Percentiles rank a stretch among this genome's conserved stretches.
Conservation (phyloP, 2,329 filamentous ascomycete genomes). For the Aspergillus sp. region DNA sequence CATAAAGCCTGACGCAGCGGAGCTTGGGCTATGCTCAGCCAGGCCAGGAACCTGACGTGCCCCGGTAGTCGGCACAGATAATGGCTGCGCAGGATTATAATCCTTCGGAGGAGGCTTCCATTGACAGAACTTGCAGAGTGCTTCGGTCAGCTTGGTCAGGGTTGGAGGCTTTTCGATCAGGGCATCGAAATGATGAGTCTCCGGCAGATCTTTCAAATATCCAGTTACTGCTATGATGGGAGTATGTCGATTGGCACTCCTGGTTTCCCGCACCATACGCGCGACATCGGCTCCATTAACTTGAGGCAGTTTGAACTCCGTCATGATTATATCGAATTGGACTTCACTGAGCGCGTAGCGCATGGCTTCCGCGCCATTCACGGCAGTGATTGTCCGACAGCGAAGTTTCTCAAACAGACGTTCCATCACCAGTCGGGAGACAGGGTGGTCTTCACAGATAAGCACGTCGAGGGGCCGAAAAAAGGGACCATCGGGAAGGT, state of each 20-base stretch:
- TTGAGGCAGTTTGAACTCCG: slow-evolving; percentile 92
- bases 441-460: slow-evolving; percentile 96
- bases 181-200: slow-evolving; percentile 92
- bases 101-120: slow-evolving; percentile 79
- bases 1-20: slow-evolving; percentile 71
- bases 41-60: slow-evolving; percentile 63
- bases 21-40: slow-evolving; percentile 77
- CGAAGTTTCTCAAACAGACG: slow-evolving; percentile 91
- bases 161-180: slow-evolving; percentile 97
- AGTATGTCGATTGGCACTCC: slow-evolving; percentile 90
- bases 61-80: slow-evolving; percentile 60
- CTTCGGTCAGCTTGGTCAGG: slow-evolving; percentile 83
- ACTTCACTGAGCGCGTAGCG: slow-evolving; percentile 94
- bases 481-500: slow-evolving; percentile 74
- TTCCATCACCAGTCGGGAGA: slow-evolving; percentile 98
- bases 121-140: slow-evolving; percentile 81
- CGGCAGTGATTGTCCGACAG: slow-evolving; percentile 88
- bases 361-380: slow-evolving; percentile 86
- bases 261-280: slow-evolving; percentile 95
- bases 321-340: slow-evolving; percentile 98
- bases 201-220: slow-evolving; percentile 94
- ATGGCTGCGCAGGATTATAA: slow-evolving; percentile 48
- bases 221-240: slow-evolving; percentile 96
- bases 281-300: slow-evolving; percentile 95
- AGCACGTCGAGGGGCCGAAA: slow-evolving; percentile 91